Evolutionary conservation across 164 flowering plant genomes (phyloP).

Genomic region (Sedum album): DNA sequence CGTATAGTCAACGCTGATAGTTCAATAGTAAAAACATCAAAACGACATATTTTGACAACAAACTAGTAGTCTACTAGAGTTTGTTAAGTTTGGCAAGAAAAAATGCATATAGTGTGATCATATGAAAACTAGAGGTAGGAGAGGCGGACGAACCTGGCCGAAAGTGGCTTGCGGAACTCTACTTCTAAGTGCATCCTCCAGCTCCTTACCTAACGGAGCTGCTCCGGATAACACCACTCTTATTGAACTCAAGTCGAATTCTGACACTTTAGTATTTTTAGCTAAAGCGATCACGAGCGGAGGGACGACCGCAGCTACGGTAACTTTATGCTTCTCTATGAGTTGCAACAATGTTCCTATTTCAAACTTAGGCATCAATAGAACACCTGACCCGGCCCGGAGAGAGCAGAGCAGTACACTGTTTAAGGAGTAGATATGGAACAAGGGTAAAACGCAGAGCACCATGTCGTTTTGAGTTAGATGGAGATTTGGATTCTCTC

Average conservation of each 20-base stretch:
- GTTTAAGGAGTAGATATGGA: conserved; percentile 77
- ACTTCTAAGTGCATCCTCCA: conserved; percentile 42
- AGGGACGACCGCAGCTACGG: conserved; percentile 66
- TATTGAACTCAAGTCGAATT: conserved; percentile 51
- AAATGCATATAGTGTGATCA: background rate
- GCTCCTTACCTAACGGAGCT: conserved; percentile 75
- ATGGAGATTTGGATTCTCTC: conserved; percentile 79
- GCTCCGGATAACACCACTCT: conserved; percentile 62
- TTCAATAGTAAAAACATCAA: too few relatives aligned
- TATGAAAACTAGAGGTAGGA: background rate
- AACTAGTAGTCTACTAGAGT: too few relatives aligned
- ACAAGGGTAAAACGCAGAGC: conserved; percentile 67
- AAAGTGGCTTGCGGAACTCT: conserved; percentile 52
- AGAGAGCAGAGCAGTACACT: conserved; percentile 54
- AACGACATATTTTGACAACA: too few relatives aligned
- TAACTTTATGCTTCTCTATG: conserved; percentile 41
- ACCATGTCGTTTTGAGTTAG: conserved; percentile 54
- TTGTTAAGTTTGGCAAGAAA: background rate
- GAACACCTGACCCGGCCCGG: conserved; percentile 47
- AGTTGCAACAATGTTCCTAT: conserved; percentile 42
- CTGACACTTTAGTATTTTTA: conserved; percentile 45
- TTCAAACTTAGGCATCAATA: conserved; percentile 75
- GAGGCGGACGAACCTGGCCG: conserved; percentile 48
- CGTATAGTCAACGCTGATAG: too few relatives aligned
- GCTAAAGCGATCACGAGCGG: conserved; percentile 73